Evolutionary conservation across 208 protist genomes (phyloP).

Genomic region (Trypanosoma theileri): DNA sequence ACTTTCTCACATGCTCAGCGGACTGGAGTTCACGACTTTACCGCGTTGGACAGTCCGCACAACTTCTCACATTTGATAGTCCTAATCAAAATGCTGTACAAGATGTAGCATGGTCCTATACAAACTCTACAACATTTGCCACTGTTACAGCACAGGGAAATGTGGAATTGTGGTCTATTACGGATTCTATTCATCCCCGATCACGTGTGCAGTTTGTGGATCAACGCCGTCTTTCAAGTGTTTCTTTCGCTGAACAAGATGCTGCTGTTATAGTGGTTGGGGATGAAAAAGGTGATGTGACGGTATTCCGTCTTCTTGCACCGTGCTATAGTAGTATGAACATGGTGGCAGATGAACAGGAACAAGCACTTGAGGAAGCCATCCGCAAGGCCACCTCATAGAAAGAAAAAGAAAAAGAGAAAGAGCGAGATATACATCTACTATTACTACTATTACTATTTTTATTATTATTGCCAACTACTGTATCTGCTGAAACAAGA

Average conservation of each 20-base stretch:
- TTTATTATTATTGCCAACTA: too few relatives aligned
- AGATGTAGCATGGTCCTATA: constrained; percentile 94
- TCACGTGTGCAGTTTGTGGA: constrained; percentile 65
- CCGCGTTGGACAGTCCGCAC: constrained; percentile 55
- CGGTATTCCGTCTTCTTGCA: constrained; percentile 63
- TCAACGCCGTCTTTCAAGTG: constrained; percentile 66
- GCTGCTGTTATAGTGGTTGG: constrained; percentile 86
- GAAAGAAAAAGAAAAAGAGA: background rate
- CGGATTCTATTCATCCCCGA: constrained; percentile 71
- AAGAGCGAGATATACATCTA: background rate
- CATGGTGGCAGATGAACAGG: constrained; percentile 78
- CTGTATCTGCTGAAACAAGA: too few relatives aligned
- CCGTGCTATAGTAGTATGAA: constrained; percentile 46
- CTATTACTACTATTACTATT: background rate
- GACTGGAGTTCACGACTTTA: constrained; percentile 96
- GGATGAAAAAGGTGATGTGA: constrained; percentile 88
- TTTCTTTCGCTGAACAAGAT: constrained; percentile 88
- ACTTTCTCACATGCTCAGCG: constrained; percentile 95
- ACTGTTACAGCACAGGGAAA: constrained; percentile 88
- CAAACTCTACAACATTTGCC: constrained; percentile 91
- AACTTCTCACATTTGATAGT: constrained; percentile 84
- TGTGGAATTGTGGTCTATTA: constrained; percentile 80
- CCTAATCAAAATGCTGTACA: constrained; percentile 86
- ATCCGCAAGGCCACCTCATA: constrained; percentile 55
- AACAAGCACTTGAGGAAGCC: constrained; percentile 69